Conservation (phyloP, 805 yeast species). For the Kuraishia capsulata region DNA sequence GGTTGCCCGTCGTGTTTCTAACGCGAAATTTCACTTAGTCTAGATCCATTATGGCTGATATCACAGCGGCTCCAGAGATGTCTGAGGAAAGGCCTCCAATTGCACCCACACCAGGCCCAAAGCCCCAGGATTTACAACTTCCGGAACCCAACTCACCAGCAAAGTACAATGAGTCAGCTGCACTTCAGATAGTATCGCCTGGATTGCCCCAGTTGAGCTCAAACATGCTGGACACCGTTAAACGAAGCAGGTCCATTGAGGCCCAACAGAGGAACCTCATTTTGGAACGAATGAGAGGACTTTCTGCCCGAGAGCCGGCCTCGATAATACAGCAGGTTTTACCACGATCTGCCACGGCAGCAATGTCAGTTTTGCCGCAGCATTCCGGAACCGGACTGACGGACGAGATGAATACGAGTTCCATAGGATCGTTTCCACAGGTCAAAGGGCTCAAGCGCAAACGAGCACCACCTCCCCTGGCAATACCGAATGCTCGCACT, state of each 20-base stretch:
- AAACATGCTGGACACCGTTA: conserved; percentile 3
- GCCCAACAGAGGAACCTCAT: conserved; percentile 4
- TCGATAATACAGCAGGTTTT: neutral
- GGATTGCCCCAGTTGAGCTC: conserved; percentile 4
- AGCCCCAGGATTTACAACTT: too few species aligned
- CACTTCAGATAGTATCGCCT: conserved; percentile 5
- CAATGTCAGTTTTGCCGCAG: neutral
- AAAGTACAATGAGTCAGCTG: conserved; percentile 2
- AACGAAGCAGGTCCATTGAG: conserved; percentile 2
- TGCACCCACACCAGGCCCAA: too few species aligned
- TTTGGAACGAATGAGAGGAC: conserved; percentile 1
- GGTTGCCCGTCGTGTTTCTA: too few species aligned
- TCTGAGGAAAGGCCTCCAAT: too few species aligned
- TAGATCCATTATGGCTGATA: too few species aligned
- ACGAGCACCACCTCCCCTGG: conserved; percentile 4
- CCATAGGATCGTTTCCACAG: neutral
- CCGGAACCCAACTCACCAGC: too few species aligned
- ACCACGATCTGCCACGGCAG: neutral
- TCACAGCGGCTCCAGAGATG: too few species aligned
- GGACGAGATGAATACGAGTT: neutral
- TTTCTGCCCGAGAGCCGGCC: neutral
- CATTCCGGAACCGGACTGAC: neutral
- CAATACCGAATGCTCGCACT: neutral
- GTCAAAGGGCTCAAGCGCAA: conserved; percentile 2
- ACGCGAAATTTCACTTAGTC: too few species aligned